These are phyloP conservation scores for Metschnikowia gruessii DNA, from an alignment of 805 yeast species.

Conservation along the genomic window DNA sequence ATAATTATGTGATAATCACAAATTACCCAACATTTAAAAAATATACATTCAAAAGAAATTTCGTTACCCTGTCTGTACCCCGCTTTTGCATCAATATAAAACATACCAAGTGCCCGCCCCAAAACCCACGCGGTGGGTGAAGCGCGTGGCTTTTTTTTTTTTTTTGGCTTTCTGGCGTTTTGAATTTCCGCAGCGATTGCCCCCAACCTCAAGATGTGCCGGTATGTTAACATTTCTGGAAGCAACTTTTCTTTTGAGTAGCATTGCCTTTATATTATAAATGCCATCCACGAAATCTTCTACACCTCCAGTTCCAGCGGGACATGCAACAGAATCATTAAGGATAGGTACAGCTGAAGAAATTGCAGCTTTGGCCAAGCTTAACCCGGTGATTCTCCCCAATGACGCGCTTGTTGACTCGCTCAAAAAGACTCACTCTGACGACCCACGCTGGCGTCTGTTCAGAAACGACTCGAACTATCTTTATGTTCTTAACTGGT, in stretches of 20 bases:
- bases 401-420: slow-evolving; percentile 17
- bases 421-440: slow-evolving; percentile 16
- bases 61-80: background rate
- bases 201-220: too few relatives aligned
- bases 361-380: slow-evolving; percentile 14
- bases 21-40: background rate
- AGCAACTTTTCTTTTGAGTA: background rate
- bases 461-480: slow-evolving; percentile 22
- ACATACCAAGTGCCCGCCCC: background rate
- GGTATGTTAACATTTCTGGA: background rate
- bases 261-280: background rate
- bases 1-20: background rate
- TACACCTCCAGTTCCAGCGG: slow-evolving; percentile 15
- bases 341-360: slow-evolving; percentile 18
- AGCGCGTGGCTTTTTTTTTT: background rate
- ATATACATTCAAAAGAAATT: background rate
- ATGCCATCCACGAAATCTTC: slow-evolving; percentile 13
- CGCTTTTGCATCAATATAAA: background rate
- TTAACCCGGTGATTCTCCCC: slow-evolving; percentile 16
- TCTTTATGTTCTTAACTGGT: slow-evolving; percentile 50
- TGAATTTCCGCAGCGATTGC: background rate
- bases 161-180: background rate
- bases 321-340: slow-evolving; percentile 17
- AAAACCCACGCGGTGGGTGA: background rate
- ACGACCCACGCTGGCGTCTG: slow-evolving; percentile 18